Conservation (phyloP, 495 filamentous ascomycete genomes). For the Cudoniella acicularis region DNA sequence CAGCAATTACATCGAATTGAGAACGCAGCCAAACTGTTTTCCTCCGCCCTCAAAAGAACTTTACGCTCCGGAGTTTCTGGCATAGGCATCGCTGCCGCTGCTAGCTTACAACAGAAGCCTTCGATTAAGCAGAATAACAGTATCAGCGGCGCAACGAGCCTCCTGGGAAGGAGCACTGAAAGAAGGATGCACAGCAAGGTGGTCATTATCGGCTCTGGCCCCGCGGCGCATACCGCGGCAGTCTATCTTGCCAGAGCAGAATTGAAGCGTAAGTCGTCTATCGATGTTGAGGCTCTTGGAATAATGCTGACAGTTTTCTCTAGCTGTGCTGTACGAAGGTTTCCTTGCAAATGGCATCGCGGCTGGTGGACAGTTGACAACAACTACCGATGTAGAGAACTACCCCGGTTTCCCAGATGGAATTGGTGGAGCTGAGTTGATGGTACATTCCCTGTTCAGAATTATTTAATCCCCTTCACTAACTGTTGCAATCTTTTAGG, state of each 20-base stretch:
- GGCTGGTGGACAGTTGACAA: conserved; percentile 92
- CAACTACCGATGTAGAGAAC: conserved; percentile 97
- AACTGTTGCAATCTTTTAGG: conserved; percentile 38
- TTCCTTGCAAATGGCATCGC: conserved; percentile 97
- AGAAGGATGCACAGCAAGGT: conserved; percentile 74
- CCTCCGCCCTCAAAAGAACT: conserved; percentile 59
- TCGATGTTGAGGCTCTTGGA: conserved; percentile 29
- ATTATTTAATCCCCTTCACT: conserved; percentile 1
- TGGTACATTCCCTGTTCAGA: conserved; percentile 47
- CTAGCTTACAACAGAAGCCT: conserved; percentile 58
- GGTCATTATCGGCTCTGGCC: conserved; percentile 88
- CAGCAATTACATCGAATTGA: neutral
- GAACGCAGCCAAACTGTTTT: conserved; percentile 75
- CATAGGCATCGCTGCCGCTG: conserved; percentile 55
- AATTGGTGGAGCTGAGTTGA: conserved; percentile 79
- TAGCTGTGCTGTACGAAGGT: conserved; percentile 86
- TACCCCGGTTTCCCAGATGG: conserved; percentile 90
- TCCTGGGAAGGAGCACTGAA: conserved; percentile 32
- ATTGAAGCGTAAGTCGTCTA: conserved; percentile 51
- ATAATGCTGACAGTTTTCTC: conserved; percentile 4
- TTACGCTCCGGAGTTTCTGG: conserved; percentile 58
- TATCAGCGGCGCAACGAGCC: conserved; percentile 15
- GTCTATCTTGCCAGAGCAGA: conserved; percentile 94
- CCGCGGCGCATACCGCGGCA: conserved; percentile 94
- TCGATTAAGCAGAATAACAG: conserved; percentile 30